Evolutionary conservation across 805 yeast species (phyloP).

Genomic region (Hanseniaspora valbyensis): DNA sequence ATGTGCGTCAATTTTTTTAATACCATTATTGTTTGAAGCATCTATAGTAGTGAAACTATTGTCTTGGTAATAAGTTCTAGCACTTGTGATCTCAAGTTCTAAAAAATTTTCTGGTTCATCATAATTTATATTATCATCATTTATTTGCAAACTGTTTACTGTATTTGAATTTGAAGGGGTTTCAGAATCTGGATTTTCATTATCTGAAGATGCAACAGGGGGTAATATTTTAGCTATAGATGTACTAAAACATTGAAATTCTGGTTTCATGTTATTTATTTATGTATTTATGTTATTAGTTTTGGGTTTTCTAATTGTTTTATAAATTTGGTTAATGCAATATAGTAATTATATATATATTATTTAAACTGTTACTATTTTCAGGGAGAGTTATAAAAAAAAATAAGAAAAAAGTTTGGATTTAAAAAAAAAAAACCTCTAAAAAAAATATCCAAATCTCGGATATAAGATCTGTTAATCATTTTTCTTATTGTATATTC

Average conservation of each 20-base stretch:
- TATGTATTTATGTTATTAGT: not conserved
- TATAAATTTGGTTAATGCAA: not conserved
- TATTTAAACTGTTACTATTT: too few relatives aligned
- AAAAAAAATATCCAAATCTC: too few relatives aligned
- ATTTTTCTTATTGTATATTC: too few relatives aligned
- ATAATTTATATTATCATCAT: constrained; percentile 31
- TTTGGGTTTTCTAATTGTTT: not conserved
- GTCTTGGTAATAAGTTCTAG: constrained; percentile 23
- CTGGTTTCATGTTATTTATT: constrained; percentile 14
- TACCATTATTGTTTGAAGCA: too few relatives aligned
- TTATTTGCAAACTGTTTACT: constrained; percentile 3
- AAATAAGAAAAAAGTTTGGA: too few relatives aligned
- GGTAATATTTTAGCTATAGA: constrained; percentile 10
- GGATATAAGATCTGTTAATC: too few relatives aligned
- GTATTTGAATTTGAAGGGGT: not conserved
- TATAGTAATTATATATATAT: too few relatives aligned
- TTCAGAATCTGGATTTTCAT: not conserved
- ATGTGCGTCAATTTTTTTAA: not conserved
- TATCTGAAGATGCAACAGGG: not conserved
- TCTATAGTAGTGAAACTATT: constrained; percentile 1
- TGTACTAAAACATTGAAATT: constrained; percentile 14
- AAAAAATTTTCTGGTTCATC: constrained; percentile 91
- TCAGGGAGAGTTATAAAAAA: too few relatives aligned
- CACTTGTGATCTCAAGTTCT: constrained; percentile 65
- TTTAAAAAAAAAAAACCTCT: too few relatives aligned